Evolutionary conservation across 495 filamentous ascomycete species (phyloP), one percentile per base, ranked within the genome.

Genomic region (Neurospora terricola): DNA sequence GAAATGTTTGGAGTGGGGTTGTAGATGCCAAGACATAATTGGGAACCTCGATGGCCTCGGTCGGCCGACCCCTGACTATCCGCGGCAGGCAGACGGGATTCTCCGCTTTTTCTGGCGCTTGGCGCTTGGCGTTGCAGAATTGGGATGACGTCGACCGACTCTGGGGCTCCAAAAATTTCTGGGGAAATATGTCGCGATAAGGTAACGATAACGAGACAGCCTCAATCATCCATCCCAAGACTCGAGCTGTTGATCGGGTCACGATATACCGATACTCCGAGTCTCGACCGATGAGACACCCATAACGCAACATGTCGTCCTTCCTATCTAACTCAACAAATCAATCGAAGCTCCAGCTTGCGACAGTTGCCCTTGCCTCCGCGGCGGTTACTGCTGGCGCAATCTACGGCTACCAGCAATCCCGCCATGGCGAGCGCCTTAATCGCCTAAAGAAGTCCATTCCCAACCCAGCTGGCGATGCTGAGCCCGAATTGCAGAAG

Each of bases 381-480:
- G 93, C 92, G 30, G 88, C 89, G 42, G 87, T 92, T 38, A 92
- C 93, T 37, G 93, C 92, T 11, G 85, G 87, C 45, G 85, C 89
- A 12, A 90, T 97, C 43, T 83, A 93, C 70, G 89, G 91, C 59
- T 92, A 90, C 75, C 93, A 96, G 77, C 86, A 86, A 71, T 84
- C 91, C 43, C 86, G 84, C 69, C 81, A 90, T 48, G 87, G 86
- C 76, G 87, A 89, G 75, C 88, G 88, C 37, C 82, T 94, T 7
- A 83, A 88, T 69, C 84, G 89, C 48, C 82, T 96, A 62, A 96
- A 96, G 76, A 86, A 85, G 73, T 92, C 91, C 0, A 95, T 95
- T 73, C 91, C 92, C 5, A 79, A 88, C 27, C 80, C 85, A 48
- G 54, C 54, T 62, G 82, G 86, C 42, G 78, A 78, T 42, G 72